Evolutionary conservation across 257 asterid genomes (phyloP).

Genomic region (Fraxinus anomala): DNA sequence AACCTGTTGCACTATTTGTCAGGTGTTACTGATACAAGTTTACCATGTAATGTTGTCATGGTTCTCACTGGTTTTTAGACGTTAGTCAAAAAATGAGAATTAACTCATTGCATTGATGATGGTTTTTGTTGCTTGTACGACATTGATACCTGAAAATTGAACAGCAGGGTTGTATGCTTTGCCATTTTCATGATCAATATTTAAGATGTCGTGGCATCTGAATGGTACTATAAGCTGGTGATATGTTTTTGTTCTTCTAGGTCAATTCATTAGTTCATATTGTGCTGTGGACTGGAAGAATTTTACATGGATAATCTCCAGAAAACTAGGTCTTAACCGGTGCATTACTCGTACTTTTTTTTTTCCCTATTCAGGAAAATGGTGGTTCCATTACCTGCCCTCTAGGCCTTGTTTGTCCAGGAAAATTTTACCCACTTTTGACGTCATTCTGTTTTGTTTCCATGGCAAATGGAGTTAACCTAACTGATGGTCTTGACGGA

Average conservation of each 20-base stretch:
- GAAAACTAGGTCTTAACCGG: not conserved
- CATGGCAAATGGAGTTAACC: slow-evolving; percentile 70
- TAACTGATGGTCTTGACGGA: slow-evolving; percentile 86
- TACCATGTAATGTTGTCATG: not conserved
- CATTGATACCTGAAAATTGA: not conserved
- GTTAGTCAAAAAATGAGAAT: not conserved
- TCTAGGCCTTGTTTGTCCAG: slow-evolving; percentile 69
- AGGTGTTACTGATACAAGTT: not conserved
- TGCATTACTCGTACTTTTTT: slow-evolving; percentile 24
- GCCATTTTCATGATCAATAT: not conserved
- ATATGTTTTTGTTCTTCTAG: not conserved
- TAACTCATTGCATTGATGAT: not conserved
- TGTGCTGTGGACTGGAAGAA: not conserved
- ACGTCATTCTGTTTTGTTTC: slow-evolving; percentile 69
- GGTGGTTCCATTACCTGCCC: slow-evolving; percentile 93
- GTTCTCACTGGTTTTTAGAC: not conserved
- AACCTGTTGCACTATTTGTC: not conserved
- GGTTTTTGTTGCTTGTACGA: not conserved
- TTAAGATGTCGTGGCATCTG: not conserved
- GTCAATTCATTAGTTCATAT: not conserved
- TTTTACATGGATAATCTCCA: not conserved
- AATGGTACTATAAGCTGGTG: not conserved
- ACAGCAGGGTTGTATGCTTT: not conserved
- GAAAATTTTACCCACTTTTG: slow-evolving; percentile 62
- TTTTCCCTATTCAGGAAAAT: slow-evolving; percentile 57